Percentiles rank a stretch among this genome's conserved stretches.
Evolutionary conservation across 768 basidiomycete genomes (phyloP).

Genomic region (Melanogaster broomeanus): DNA sequence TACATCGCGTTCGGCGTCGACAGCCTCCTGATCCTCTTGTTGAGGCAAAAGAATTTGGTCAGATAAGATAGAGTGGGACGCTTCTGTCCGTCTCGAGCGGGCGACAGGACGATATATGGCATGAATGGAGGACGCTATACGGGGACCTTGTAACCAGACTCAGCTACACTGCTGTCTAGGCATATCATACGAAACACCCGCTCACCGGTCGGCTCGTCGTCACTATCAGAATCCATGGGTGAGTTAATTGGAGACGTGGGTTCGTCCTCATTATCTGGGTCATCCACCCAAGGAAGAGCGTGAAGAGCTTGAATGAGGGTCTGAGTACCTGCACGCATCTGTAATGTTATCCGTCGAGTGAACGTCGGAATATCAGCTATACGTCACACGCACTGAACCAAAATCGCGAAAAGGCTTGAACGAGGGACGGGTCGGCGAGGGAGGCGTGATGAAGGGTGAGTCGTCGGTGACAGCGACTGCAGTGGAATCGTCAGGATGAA

Average conservation of each 20-base stretch:
- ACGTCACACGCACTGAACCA: constrained; percentile 58
- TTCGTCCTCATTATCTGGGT: constrained; percentile 70
- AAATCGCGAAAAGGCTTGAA: constrained; percentile 61
- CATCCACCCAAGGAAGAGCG: constrained; percentile 77
- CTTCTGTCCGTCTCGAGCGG: constrained; percentile 52
- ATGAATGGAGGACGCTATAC: constrained; percentile 83
- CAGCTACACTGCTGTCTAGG: not conserved
- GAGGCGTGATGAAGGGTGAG: constrained; percentile 73
- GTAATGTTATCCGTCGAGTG: constrained; percentile 11
- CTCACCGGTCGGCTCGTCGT: constrained; percentile 53
- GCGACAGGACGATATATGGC: constrained; percentile 83
- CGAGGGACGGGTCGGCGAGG: constrained; percentile 58
- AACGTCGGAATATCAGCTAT: not conserved
- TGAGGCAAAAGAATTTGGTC: constrained; percentile 6
- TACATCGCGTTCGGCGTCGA: constrained; percentile 34
- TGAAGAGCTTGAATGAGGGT: constrained; percentile 88
- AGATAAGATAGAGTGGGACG: constrained; percentile 16
- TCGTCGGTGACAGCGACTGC: constrained; percentile 40
- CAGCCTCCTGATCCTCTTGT: constrained; percentile 31
- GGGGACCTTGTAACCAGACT: constrained; percentile 35
- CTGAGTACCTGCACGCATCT: constrained; percentile 90
- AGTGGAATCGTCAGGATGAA: constrained; percentile 5
- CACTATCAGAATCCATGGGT: constrained; percentile 56
- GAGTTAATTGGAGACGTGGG: constrained; percentile 42
- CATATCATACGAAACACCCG: constrained; percentile 16